These are phyloP conservation scores for Barnettozyma siamensis DNA, from an alignment of 805 yeast species.

Conservation along the genomic window DNA sequence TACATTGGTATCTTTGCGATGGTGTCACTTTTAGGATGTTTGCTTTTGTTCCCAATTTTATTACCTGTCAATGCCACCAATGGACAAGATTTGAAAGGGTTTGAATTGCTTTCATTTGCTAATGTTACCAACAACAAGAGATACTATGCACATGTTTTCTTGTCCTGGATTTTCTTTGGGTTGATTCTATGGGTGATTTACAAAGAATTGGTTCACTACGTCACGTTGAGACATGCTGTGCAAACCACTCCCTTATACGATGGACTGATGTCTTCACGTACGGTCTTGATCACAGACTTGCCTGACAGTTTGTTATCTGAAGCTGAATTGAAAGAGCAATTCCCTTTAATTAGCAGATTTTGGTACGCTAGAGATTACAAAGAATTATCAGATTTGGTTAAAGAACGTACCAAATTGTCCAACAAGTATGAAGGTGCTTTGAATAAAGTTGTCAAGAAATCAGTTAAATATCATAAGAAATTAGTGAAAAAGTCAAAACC, in stretches of 20 bases:
- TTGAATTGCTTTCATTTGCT: constrained; percentile 58
- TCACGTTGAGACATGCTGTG: constrained; percentile 63
- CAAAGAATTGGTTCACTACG: constrained; percentile 68
- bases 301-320: constrained; percentile 41
- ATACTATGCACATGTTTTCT: constrained; percentile 67
- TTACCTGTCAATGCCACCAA: constrained; percentile 73
- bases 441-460: constrained; percentile 52
- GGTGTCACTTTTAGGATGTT: constrained; percentile 47
- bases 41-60: constrained; percentile 60
- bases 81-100: constrained; percentile 49
- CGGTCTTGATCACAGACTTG: constrained; percentile 67
- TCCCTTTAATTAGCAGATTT: constrained; percentile 55
- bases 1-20: constrained; percentile 51
- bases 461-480: constrained; percentile 51
- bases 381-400: constrained; percentile 47
- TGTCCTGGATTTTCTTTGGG: constrained; percentile 72
- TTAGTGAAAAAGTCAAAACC: constrained; percentile 52
- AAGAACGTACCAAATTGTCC: constrained; percentile 60
- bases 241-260: constrained; percentile 72
- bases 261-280: constrained; percentile 62
- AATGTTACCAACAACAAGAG: constrained; percentile 60
- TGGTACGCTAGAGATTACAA: constrained; percentile 62
- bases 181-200: constrained; percentile 59
- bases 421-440: constrained; percentile 60
- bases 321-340: constrained; percentile 45